phyloP scores from a whole-genome alignment of 768 basidiomycete species.

The Leccinum disarticulatum region DNA sequence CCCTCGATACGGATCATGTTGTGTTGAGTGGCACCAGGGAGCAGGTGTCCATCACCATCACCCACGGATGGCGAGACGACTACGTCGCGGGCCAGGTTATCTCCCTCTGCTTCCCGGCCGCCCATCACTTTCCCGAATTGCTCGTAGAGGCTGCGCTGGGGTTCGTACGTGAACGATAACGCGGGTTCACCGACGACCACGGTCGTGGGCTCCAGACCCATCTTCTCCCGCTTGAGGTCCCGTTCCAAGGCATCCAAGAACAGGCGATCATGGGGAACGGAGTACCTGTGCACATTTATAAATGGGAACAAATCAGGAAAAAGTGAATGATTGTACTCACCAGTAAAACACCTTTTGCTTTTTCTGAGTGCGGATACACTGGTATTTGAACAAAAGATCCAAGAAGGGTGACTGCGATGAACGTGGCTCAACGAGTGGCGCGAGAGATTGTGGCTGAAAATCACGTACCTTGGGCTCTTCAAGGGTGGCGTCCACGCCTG shows the following conservation, averaged over 20 bases:
- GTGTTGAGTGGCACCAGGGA: conserved; percentile 5
- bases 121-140: conserved; percentile 64
- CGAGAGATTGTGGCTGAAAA: background rate
- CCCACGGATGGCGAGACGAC: conserved; percentile 6
- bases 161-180: conserved; percentile 84
- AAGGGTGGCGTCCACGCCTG: conserved; percentile 86
- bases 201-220: conserved; percentile 85
- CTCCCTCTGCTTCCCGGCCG: conserved; percentile 35
- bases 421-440: background rate
- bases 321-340: conserved; percentile 42
- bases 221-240: conserved; percentile 94
- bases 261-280: conserved; percentile 94
- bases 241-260: conserved; percentile 97
- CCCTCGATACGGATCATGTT: conserved; percentile 29
- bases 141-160: conserved; percentile 82
- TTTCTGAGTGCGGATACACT: conserved; percentile 97
- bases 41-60: conserved; percentile 17
- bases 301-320: conserved; percentile 1
- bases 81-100: conserved; percentile 34
- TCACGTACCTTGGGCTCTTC: conserved; percentile 90
- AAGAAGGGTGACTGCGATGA: conserved; percentile 78
- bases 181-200: conserved; percentile 77
- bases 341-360: conserved; percentile 99
- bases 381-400: conserved; percentile 92
- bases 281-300: conserved; percentile 61